Percentiles rank a stretch among this genome's conserved stretches.
These are phyloP conservation scores for Aureobasidium namibiae DNA, from an alignment of 2,329 filamentous ascomycete genomes.

Conservation along the genomic window DNA sequence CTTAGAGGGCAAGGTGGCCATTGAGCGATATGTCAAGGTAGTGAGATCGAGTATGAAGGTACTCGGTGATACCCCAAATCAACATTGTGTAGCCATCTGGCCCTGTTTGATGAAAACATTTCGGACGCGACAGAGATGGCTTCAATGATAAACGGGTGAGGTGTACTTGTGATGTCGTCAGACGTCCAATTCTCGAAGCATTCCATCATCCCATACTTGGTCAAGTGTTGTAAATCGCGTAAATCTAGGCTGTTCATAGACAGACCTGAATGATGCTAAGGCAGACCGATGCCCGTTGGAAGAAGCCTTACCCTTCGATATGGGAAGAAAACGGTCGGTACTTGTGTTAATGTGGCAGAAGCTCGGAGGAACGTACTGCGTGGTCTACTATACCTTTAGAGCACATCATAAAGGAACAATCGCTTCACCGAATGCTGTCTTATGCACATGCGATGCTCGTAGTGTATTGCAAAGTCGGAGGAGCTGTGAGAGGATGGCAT, in stretches of 20 bases:
- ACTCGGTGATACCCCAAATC: background rate
- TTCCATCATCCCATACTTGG: background rate
- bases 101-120: background rate
- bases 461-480: too few species aligned
- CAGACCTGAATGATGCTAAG: background rate
- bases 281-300: background rate
- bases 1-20: background rate
- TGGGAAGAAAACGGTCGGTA: background rate
- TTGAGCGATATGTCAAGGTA: background rate
- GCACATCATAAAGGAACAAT: too few species aligned
- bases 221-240: background rate
- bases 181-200: too few species aligned
- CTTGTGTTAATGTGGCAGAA: background rate
- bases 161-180: background rate
- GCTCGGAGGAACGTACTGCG: background rate
- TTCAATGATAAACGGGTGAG: too few species aligned
- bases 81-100: background rate
- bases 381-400: too few species aligned
- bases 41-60: too few species aligned
- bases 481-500: background rate
- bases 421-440: background rate
- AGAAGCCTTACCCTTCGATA: background rate
- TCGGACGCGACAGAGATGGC: background rate
- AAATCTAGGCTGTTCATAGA: background rate
- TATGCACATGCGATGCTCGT: background rate